Evolutionary conservation across 208 protist genomes (phyloP), one percentile per base, ranked within the genome.

Genomic region (Borovskyia barvae): DNA sequence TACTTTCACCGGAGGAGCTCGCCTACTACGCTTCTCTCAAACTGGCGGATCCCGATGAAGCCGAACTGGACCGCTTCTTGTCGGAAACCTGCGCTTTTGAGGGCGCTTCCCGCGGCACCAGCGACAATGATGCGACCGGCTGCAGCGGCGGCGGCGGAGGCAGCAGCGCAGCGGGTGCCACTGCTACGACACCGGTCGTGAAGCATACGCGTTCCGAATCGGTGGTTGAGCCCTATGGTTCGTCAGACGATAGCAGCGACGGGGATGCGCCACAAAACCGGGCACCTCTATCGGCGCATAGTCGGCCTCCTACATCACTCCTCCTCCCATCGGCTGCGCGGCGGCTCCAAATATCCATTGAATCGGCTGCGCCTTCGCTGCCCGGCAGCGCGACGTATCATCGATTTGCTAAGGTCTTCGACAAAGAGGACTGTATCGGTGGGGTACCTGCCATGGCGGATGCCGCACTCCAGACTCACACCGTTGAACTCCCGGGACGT

Each of bases 381-480:
- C 9, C 33, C 33, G 9, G 33, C 8, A 8, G 9, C 33, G 33
- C 33, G 33, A 39, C 33, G 33, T 39, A 8, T 39, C 7, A 5
- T 39, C 15, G 30, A 40, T 37, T 33, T 5, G 26, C 15, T 3
- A 14, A 3, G 0, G 9, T 26, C 45, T 29, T 49, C 48, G 60
- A 71, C 20, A 58, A 55, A 28, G 45, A 61, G 5, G 58, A 74
- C 36, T 67, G 58, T 15, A 72, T 88, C 1, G 82, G 86, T 32
- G 82, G 80, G 14, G 49, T 73, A 11, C 80, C 82, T 32, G 73
- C 56, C 3, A 80, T 90, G 29, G 79, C 80, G 0, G 86, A 93
- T 39, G 82, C 80, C 1, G 72, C 87, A 3, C 68, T 90, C 49
- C 68, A 72, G 46, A 82, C 72, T 0, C 60, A 41, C 2, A 48